A percentile compares a stretch with the other conserved stretches of the same genome.
Conservation (phyloP, 768 basidiomycete genomes). For the Mycena rosella region DNA sequence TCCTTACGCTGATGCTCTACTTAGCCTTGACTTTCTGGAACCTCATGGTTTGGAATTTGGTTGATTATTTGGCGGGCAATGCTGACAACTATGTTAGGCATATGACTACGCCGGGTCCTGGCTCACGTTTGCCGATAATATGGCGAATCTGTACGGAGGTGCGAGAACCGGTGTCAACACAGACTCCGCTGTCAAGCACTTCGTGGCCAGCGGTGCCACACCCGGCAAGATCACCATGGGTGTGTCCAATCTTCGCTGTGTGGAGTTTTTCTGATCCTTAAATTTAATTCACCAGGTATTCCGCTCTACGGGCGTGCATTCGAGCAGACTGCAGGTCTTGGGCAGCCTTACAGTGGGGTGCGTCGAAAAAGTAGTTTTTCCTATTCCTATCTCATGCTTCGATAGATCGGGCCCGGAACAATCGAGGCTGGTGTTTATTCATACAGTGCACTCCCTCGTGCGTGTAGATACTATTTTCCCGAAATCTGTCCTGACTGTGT, state of each 20-base stretch:
- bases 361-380: constrained; percentile 30
- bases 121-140: constrained; percentile 67
- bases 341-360: constrained; percentile 76
- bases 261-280: background rate
- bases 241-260: constrained; percentile 35
- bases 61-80: background rate
- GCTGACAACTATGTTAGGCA: background rate
- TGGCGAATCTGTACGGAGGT: constrained; percentile 79
- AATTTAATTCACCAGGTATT: constrained; percentile 60
- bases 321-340: constrained; percentile 75
- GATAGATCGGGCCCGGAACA: constrained; percentile 78
- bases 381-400: background rate
- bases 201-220: constrained; percentile 70
- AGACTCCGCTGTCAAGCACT: constrained; percentile 74
- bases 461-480: constrained; percentile 39
- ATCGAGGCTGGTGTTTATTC: constrained; percentile 80
- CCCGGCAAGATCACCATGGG: constrained; percentile 77
- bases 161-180: constrained; percentile 73
- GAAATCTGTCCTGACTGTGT: background rate
- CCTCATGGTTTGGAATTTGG: constrained; percentile 67
- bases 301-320: constrained; percentile 88
- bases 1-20: background rate
- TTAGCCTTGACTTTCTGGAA: constrained; percentile 81
- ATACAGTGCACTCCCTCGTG: constrained; percentile 77
- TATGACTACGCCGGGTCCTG: constrained; percentile 58